Evolutionary conservation across 1,284 basidiomycete species (phyloP).

Genomic region (Cutaneotrichosporon dermatis): DNA sequence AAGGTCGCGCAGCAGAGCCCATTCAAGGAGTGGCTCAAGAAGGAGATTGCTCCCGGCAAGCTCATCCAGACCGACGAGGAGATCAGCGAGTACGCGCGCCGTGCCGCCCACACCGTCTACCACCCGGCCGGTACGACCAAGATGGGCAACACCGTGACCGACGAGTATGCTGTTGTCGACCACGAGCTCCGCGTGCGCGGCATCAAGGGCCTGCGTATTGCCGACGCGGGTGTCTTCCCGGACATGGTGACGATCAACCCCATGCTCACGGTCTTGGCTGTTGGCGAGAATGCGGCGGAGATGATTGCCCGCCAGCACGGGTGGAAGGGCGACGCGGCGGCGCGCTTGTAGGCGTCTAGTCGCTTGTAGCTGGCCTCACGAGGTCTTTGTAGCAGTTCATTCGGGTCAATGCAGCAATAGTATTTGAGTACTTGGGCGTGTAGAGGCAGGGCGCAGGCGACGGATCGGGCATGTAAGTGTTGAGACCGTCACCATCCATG

Average conservation of each 20-base stretch:
- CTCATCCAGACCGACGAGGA: constrained; percentile 14
- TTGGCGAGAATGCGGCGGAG: constrained; percentile 20
- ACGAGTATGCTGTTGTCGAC: constrained; percentile 15
- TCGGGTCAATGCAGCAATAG: too few relatives aligned
- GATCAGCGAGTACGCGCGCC: constrained; percentile 21
- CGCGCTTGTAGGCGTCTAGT: constrained; percentile 4
- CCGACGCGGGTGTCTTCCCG: constrained; percentile 22
- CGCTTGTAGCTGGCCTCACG: too few relatives aligned
- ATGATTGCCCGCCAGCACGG: constrained; percentile 12
- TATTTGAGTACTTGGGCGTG: too few relatives aligned
- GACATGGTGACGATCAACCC: constrained; percentile 22
- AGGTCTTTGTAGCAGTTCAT: too few relatives aligned
- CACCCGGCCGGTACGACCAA: constrained; percentile 19
- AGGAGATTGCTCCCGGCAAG: constrained; percentile 16
- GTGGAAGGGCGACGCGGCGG: constrained; percentile 19
- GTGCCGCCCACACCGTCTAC: constrained; percentile 22
- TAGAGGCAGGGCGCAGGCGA: too few relatives aligned
- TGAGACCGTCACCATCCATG: too few relatives aligned
- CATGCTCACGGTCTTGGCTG: constrained; percentile 19
- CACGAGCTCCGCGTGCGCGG: constrained; percentile 16
- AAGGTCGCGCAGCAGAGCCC: constrained; percentile 17
- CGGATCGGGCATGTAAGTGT: too few relatives aligned
- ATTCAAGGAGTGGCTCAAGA: constrained; percentile 21
- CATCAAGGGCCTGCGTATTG: constrained; percentile 18
- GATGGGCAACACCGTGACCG: constrained; percentile 10